Base-by-base conservation (phyloP, 1,284 basidiomycete species). In the Agaricales sp. region DNA sequence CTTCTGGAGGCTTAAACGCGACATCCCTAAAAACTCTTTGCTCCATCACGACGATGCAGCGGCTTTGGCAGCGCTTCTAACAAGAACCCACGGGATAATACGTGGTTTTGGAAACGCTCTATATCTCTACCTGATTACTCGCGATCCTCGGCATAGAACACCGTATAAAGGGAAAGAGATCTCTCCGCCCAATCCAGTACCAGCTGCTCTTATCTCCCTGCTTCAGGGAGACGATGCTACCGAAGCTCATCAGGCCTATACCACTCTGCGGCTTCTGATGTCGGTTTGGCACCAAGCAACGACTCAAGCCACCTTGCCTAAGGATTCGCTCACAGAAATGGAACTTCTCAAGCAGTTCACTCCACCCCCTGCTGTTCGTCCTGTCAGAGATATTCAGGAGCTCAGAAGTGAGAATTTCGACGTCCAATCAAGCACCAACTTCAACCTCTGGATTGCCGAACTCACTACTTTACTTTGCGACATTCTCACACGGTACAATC, bases 1-100 rank as follows among this genome's bases (percentile, higher is more conserved):
- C 54, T 92, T 94, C 61, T 94, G 91, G 91, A 74, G 78, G 35
- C 67, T 94, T 57, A 90, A 89, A 58, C 77, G 80, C 16, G 80
- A 74, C 55, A 83, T 92, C 37, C 83, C 83, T 2, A 51, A 68
- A 1, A 55, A 56, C 1, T 64, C 70, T 2, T 64, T 73, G 21
- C 63, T 87, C 22, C 74, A 77, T 35, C 70, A 71, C 30, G 77
- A 80, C 25, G 87, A 91, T 54, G 70, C 83, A 3, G 69, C 79
- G 46, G 85, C 87, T 0, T 92, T 94, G 55, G 74, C 83, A n/a
- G 71, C 78, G 12, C 67, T 94, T 4, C 66, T 95, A 12, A 67
- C 78, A n/a, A 57, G 69, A 4, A 71, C 79, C 44, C 66, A 71
- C 49, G 85, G 86, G 0, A 66, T 65, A 22, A 73, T 87, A 43